These are phyloP conservation scores for Pholiota microspora DNA, from an alignment of 768 basidiomycete species.

Conservation along the genomic window DNA sequence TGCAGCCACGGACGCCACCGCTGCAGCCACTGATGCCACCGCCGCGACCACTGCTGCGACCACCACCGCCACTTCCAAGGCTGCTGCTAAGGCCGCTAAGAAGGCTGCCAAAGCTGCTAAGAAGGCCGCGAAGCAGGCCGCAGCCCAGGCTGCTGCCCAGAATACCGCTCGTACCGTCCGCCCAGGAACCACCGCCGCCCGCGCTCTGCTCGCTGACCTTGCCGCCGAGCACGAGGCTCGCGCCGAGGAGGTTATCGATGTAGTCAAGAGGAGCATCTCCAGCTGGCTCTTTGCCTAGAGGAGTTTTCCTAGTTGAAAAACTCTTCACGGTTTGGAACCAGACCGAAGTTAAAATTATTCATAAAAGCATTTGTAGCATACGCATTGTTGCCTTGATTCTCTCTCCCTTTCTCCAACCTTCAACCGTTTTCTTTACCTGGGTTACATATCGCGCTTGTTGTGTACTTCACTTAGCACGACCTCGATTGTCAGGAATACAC, in stretches of 20 bases:
- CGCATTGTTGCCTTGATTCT: neutral
- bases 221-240: constrained; percentile 19
- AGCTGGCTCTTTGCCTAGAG: constrained; percentile 30
- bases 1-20: constrained; percentile 12
- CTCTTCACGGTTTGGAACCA: too few relatives aligned
- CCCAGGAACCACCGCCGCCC: too few relatives aligned
- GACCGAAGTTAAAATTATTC: constrained; percentile 6
- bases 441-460: constrained; percentile 13
- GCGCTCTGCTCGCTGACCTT: constrained; percentile 28
- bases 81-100: neutral
- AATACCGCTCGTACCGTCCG: too few relatives aligned
- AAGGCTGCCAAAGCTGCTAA: too few relatives aligned
- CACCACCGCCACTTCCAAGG: constrained; percentile 1
- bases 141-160: too few relatives aligned
- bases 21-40: constrained; percentile 16
- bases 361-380: neutral
- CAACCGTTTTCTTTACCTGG: constrained; percentile 9
- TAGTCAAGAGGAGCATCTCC: constrained; percentile 23
- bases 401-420: neutral
- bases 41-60: constrained; percentile 8
- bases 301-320: too few relatives aligned
- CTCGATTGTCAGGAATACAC: constrained; percentile 12
- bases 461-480: constrained; percentile 5
- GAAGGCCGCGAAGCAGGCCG: neutral
- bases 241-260: constrained; percentile 21